Base-by-base conservation (phyloP, 495 filamentous ascomycete genomes). In the Terfezia boudieri region DNA sequence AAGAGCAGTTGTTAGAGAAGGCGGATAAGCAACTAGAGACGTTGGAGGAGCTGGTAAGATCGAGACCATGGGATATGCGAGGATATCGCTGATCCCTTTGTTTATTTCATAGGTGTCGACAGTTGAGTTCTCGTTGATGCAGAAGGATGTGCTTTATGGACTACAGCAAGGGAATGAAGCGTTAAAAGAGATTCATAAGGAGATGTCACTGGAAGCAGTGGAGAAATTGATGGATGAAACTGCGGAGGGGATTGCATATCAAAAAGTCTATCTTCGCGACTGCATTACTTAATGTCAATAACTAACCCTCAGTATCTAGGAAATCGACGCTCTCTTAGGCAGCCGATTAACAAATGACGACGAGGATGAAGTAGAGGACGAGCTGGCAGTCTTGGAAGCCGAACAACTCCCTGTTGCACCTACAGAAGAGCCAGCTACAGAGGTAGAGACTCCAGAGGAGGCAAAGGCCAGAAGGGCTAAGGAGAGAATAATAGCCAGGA, bases 301-400 rank as follows among this genome's bases (percentile, higher is more conserved):
- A 17, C 57, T 12, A 2, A 36, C 14, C 60, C 90, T 83, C 41
- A 14, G 14, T 46, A 14, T 20, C 41, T 46, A 46, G 41, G 88
- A 46, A 46, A 46, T 46, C 41, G 41, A 46, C 41, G 41, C 41
- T 20, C 41, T 46, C 41, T 20, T 46, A 14, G 17, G 77, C 9
- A 85, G 85, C 2, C 73, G 77, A 56, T 81, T 98, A 69, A 85
- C 84, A 37, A 88, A 84, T 63, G 82, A 90, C 62, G 92, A 96
- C 67, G 90, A 96, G 67, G 90, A 96, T 57, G 90, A 95, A 63
- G 92, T 96, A 23, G 90, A 96, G 64, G 88, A 95, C 61, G 90
- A 98, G 70, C 41, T 46, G 57, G 86, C 82, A 49, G 80, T 75
- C n/a, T 69, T 98, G 55, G 80, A 85, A 46, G 41, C 41, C 41